Base-by-base conservation (phyloP, 805 yeast genomes). In the Candida endomychidarum region DNA sequence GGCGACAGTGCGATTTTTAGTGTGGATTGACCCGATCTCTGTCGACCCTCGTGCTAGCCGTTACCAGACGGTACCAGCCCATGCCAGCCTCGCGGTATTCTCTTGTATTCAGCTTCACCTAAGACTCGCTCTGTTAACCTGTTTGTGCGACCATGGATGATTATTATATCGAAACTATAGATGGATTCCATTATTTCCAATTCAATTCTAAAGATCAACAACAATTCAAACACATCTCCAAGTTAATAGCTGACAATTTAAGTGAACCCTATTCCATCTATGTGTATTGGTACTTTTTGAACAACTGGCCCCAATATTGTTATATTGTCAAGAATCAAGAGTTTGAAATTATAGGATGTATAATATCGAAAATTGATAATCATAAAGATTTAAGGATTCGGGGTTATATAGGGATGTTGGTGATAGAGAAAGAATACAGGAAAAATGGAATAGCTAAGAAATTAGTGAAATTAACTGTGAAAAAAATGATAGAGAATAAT, bases 401-500 rank as follows among this genome's bases (percentile, higher is more conserved):
- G 45, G 99, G 99, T 0, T 93, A 93, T 55, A 90, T 93, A 20
- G 99, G 97, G 2, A 93, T 93, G 99, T 65, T 93, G 40, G 96
- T 95, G 0, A 95, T 91, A 9, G 81, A 81, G 37, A 78, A 80
- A 26, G 57, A 63, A 11, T 81, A 73, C 56, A 68, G 99, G 40
- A 90, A 95, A 2, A 67, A 65, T 31, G 96, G 96, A 1, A 83
- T 90, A 34, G 97, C 97, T 2, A 82, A 82, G 49, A 65, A 67
- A 33, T 70, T 93, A 36, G 89, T 89, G 12, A 68, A 71, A 34
- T 52, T 68, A 41, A 78, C 84, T 4, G 73, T 91, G 4, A 75
- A 75, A 11, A 72, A 72, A 26, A 85, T 93, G 90, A 72, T 73
- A 5, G 52, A 60, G n/a, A 72, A 74, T 43, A 65, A 76, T 2